Evolutionary conservation across 1,139 yeast genomes (phyloP).

Genomic region (Pichia sp.): DNA sequence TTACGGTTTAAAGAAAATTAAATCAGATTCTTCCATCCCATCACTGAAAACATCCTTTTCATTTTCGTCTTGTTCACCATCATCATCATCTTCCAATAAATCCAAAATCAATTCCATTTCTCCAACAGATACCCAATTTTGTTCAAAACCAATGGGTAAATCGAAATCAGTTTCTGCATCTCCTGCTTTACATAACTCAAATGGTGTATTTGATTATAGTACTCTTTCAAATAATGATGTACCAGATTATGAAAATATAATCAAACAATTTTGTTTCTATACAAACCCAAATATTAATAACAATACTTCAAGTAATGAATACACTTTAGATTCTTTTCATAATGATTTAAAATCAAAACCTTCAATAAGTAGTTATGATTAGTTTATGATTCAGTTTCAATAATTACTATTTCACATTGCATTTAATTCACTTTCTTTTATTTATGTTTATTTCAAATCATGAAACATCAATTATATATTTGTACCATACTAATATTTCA

Average conservation of each 20-base stretch:
- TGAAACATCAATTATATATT: background rate
- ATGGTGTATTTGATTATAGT: conserved; percentile 7
- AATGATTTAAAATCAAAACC: background rate
- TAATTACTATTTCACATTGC: background rate
- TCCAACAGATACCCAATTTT: background rate
- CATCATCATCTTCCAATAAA: background rate
- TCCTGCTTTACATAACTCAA: conserved; percentile 5
- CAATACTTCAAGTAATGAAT: background rate
- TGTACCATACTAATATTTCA: no score
- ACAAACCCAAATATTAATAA: conserved; percentile 1
- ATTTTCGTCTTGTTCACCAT: background rate
- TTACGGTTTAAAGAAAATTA: conserved; percentile 23
- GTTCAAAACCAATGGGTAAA: background rate
- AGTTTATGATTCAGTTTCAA: background rate
- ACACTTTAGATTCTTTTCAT: background rate
- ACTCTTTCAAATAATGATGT: conserved; percentile 11
- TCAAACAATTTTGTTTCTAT: conserved; percentile 29
- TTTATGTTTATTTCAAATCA: background rate
- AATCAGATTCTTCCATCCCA: conserved; percentile 27
- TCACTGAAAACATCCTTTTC: conserved; percentile 9
- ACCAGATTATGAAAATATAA: conserved; percentile 23
- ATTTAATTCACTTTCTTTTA: background rate
- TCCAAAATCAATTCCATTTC: background rate
- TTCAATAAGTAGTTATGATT: background rate
- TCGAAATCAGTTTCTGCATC: conserved; percentile 12